Evolutionary conservation across 2,329 filamentous ascomycete genomes (phyloP), one percentile per base, ranked within the genome.

Genomic region (Alternaria rosae): DNA sequence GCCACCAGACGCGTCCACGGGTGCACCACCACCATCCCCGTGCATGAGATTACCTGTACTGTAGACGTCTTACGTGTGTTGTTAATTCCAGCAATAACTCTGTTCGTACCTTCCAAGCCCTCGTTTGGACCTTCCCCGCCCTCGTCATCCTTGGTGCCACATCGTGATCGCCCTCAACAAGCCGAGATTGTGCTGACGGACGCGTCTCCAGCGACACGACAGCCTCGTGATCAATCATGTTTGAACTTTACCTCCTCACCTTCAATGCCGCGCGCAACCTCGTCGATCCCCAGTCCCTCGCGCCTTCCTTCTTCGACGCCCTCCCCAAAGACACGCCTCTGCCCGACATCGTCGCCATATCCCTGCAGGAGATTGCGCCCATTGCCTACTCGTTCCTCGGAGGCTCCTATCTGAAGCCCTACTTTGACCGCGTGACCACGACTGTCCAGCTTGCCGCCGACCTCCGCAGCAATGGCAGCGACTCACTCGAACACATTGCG

Each of bases 361-460:
- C 85, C 15, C 86, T 99, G 17, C 94, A 99, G 80, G 95, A 99
- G 80, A 85, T 97, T 64, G 91, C 94, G 10, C 95, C 95, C 1
- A 86, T 98, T 52, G 87, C 90, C 54, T 88, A 93, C 73, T 88
- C 92, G 23, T 97, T 98, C 77, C 89, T 97, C 47, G 94, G 94
- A 28, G 91, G 92, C 38, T 90, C 91, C 20, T 91, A 92, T 68
- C 82, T 98, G 35, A 85, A 85, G 25, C 89, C 91, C 0, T 98
- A 97, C 78, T 88, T 95, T 70, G 82, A 88, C 59, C 86, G 87
- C 26, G 90, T 95, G 76, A 85, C 86, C 50, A 84, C 90, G 61
- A 91, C 92, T 0, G 84, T 98, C 57, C 87, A 91, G 66, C 83
- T 89, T 59, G 93, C 92, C 1, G 87, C 88, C 8, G 78, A 83